phyloP scores from a whole-genome alignment of 208 protist species.

The Leptomonas pyrrhocoris region DNA sequence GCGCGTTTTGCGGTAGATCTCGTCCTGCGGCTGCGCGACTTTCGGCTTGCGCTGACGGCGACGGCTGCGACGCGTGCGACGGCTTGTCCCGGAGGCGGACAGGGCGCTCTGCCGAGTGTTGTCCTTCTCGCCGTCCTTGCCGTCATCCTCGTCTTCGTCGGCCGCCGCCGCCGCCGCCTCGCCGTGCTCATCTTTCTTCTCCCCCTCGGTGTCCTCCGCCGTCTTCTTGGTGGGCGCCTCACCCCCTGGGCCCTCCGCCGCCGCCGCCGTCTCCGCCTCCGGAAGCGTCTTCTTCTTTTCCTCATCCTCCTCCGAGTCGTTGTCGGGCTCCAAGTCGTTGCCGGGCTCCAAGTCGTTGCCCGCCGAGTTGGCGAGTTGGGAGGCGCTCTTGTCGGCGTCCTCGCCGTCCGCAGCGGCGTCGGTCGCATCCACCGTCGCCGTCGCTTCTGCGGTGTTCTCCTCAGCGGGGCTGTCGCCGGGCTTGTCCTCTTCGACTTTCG shows the following conservation, averaged over 20 bases:
- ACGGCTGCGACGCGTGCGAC: slow-evolving; percentile 41
- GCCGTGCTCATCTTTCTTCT: not conserved
- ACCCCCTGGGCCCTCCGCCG: not conserved
- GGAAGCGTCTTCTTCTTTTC: slow-evolving; percentile 6
- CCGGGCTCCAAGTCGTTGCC: slow-evolving; percentile 9
- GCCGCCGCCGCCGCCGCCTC: not conserved
- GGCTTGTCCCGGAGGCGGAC: slow-evolving; percentile 19
- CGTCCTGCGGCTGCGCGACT: slow-evolving; percentile 44
- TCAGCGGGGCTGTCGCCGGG: not conserved
- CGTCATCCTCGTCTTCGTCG: slow-evolving; percentile 10
- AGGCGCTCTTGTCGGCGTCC: slow-evolving; percentile 6
- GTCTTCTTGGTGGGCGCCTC: not conserved
- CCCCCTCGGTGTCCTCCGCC: not conserved
- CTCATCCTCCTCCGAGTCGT: slow-evolving; percentile 21
- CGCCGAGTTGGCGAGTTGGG: not conserved
- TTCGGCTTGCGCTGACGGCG: slow-evolving; percentile 49
- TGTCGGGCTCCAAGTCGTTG: slow-evolving; percentile 11
- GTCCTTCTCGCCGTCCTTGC: slow-evolving; percentile 24
- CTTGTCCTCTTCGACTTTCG: not conserved
- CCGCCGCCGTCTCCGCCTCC: too few species aligned
- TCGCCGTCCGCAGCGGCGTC: slow-evolving; percentile 3
- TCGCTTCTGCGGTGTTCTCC: not conserved
- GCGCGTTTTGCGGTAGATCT: slow-evolving; percentile 56
- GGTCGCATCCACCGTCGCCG: not conserved
- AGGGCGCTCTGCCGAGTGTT: slow-evolving; percentile 14